Evolutionary conservation across 2,329 filamentous ascomycete genomes (phyloP).

Genomic region (Fulvia fulva): DNA sequence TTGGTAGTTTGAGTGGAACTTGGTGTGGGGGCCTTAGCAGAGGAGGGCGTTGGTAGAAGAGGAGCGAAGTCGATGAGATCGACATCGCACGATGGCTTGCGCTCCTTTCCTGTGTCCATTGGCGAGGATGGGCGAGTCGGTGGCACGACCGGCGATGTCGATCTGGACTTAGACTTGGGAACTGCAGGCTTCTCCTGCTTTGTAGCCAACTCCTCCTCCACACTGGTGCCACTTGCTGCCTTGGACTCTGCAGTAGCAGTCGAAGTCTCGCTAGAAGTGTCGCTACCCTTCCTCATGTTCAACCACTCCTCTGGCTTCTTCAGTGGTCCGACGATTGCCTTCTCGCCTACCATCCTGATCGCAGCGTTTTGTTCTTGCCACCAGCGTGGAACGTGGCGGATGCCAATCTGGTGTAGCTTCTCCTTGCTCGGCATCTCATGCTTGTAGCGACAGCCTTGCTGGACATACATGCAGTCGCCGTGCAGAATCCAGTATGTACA

Average conservation of each 20-base stretch:
- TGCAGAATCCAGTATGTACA: constrained; percentile 89
- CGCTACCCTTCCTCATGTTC: constrained; percentile 17
- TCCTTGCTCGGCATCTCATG: constrained; percentile 80
- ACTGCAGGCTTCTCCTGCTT: neutral
- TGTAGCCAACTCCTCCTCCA: neutral
- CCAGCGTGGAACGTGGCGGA: constrained; percentile 56
- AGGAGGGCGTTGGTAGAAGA: constrained; percentile 11
- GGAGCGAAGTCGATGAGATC: constrained; percentile 29
- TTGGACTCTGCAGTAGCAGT: constrained; percentile 4
- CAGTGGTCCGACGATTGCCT: constrained; percentile 13
- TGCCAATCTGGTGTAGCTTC: constrained; percentile 66
- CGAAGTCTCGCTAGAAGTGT: constrained; percentile 15
- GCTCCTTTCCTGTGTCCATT: constrained; percentile 5
- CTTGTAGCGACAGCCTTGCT: constrained; percentile 83
- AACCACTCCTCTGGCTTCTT: constrained; percentile 24
- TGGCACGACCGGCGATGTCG: neutral
- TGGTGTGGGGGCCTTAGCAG: neutral
- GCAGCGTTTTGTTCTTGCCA: constrained; percentile 47
- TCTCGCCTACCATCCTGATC: constrained; percentile 24
- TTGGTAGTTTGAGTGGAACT: constrained; percentile 1
- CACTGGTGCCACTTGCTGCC: neutral
- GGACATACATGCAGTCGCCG: constrained; percentile 77
- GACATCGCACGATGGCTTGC: constrained; percentile 18
- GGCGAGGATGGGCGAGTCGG: constrained; percentile 8
- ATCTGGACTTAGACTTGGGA: neutral